These are phyloP conservation scores for Clathrus columnatus DNA, from an alignment of 768 basidiomycete genomes.

Conservation along the genomic window DNA sequence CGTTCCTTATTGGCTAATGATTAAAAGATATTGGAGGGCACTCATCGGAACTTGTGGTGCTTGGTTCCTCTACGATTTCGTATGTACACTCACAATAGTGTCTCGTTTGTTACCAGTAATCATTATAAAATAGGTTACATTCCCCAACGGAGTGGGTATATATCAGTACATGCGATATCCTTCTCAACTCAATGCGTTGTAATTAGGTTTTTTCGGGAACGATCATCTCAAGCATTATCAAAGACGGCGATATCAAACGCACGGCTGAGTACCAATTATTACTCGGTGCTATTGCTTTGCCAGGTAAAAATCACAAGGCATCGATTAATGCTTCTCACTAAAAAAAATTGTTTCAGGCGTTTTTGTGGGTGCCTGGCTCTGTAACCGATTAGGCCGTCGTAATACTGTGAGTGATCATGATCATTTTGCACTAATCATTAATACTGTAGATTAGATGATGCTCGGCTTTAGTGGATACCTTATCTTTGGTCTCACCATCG, in stretches of 20 bases:
- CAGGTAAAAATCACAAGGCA: too few relatives aligned
- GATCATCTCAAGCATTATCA: conserved; percentile 60
- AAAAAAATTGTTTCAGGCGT: conserved; percentile 26
- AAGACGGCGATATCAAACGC: conserved; percentile 41
- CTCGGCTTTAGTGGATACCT: conserved; percentile 62
- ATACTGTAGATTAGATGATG: conserved; percentile 39
- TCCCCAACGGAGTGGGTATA: conserved; percentile 51
- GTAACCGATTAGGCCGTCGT: conserved; percentile 46
- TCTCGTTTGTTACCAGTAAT: background rate
- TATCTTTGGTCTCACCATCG: conserved; percentile 35
- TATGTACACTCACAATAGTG: conserved; percentile 17
- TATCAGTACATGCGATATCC: background rate
- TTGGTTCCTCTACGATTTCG: conserved; percentile 72
- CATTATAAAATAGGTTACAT: conserved; percentile 39
- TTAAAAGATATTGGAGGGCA: conserved; percentile 57
- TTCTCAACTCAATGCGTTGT: conserved; percentile 48
- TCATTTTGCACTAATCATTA: conserved; percentile 6
- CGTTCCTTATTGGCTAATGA: conserved; percentile 53
- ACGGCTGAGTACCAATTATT: conserved; percentile 69
- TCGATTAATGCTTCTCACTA: conserved; percentile 15
- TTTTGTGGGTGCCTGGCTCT: conserved; percentile 29
- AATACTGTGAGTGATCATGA: conserved; percentile 42
- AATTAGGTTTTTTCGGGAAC: conserved; percentile 62
- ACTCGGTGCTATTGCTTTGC: conserved; percentile 50
- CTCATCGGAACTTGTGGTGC: conserved; percentile 68